Base-by-base conservation (phyloP, 2,329 filamentous ascomycete species). In the Neurospora crassa region DNA sequence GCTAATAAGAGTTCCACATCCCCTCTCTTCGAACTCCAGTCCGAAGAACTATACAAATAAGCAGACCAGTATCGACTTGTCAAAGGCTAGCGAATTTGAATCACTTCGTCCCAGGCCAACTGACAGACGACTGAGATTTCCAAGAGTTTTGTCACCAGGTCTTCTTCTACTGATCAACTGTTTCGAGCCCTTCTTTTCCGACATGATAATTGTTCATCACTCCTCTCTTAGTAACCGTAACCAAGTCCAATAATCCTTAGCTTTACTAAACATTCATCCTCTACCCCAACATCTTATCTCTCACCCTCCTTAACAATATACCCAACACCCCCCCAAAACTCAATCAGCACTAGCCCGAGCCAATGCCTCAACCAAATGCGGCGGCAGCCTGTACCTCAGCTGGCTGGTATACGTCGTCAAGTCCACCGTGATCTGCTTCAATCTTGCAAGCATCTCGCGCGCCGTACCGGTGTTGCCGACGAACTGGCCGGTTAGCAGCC, bases 341-440 rank as follows among this genome's bases (percentile, higher is more conserved):
- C 79, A 87, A 77, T 94, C 91, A 67, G 91, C 90, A 68, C 91
- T 92, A 53, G 92, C 93, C 78, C 91, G 88, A 68, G 94, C 94
- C 78, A 98, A 83, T 74, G 91, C 92, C 84, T 97, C 95, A 82
- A 96, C 95, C 70, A 98, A 86, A 78, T 92, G 88, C 45, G 92
- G 91, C 69, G 93, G 93, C 82, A 98, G 87, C 78, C 96, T 90
- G 82, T 97, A 98, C 78, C 92, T 90, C 78, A 98, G 89, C 86
- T 97, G 89, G 71, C 94, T 95, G 18, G 94, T 95, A 84, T 97
- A 98, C 16, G 96, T 92, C 84, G 96, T 97, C 77, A 97, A 82
- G 81, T 98, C 95, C 80, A 94, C 90, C 47, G 92, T 94, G 83
- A 92, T 93, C 80, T 91, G 89, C 82, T 91, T 88, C 78, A 96